Conservation (phyloP, 768 basidiomycete genomes). For the Boletus subcaerulescens region DNA sequence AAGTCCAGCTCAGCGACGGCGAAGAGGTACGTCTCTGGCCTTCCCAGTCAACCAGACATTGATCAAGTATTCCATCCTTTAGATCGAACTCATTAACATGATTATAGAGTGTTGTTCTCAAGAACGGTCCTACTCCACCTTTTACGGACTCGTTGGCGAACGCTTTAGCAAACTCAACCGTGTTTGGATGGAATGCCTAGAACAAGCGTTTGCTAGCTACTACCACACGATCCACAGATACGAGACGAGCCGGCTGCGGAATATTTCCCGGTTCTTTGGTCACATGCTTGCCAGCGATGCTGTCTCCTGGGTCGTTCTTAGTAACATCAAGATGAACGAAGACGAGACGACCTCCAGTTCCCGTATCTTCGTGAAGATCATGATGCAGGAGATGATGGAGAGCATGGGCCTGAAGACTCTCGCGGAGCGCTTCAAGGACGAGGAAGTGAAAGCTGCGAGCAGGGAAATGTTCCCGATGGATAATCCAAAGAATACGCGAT, state of each 20-base stretch:
- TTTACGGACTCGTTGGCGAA: conserved; percentile 95
- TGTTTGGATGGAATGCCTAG: conserved; percentile 88
- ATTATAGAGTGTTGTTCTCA: conserved; percentile 99
- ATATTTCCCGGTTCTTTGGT: conserved; percentile 96
- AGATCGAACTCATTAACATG: conserved; percentile 98
- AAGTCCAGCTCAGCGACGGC: conserved; percentile 87
- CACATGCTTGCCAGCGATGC: conserved; percentile 85
- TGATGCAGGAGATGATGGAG: conserved; percentile 95
- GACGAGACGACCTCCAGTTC: conserved; percentile 95
- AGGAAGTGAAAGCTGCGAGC: conserved; percentile 71
- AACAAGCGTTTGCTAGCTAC: conserved; percentile 84
- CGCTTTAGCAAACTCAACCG: conserved; percentile 96
- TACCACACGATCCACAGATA: conserved; percentile 98
- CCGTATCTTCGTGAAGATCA: conserved; percentile 96
- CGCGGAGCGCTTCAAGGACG: conserved; percentile 88
- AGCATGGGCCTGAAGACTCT: conserved; percentile 84
- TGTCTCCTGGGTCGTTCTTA: conserved; percentile 84
- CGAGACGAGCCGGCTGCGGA: conserved; percentile 96
- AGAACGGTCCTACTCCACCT: conserved; percentile 96
- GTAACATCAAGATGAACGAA: conserved; percentile 89
- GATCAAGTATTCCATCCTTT: neutral
- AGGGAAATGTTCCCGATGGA: conserved; percentile 93
- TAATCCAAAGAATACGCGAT: conserved; percentile 93
- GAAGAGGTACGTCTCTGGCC: conserved; percentile 67
- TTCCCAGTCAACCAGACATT: neutral